Percentiles rank a stretch among this genome's conserved stretches.
phyloP scores from a whole-genome alignment of 768 basidiomycete genomes.

The Leccinum boreale region DNA sequence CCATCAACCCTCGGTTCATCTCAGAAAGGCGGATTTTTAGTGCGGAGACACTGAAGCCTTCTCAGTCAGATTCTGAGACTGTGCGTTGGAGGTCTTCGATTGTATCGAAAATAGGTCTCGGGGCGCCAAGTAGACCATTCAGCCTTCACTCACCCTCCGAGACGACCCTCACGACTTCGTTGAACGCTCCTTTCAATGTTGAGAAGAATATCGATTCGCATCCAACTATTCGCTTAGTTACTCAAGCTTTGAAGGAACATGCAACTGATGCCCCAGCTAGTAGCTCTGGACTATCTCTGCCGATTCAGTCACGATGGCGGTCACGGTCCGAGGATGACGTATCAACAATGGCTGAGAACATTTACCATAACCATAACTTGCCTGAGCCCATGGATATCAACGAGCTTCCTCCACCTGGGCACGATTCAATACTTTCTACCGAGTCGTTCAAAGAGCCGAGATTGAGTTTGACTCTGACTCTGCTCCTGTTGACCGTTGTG shows the following conservation, averaged over 20 bases:
- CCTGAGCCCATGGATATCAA: slow-evolving; percentile 12
- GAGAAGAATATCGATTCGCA: slow-evolving; percentile 12
- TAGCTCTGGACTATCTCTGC: slow-evolving; percentile 7
- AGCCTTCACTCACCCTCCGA: slow-evolving; percentile 26
- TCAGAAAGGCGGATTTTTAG: slow-evolving; percentile 26
- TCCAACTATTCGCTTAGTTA: slow-evolving; percentile 26
- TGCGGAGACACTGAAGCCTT: slow-evolving; percentile 16
- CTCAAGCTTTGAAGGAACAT: slow-evolving; percentile 7
- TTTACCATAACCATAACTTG: not conserved
- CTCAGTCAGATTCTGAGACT: slow-evolving; percentile 20
- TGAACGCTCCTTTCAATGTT: not conserved
- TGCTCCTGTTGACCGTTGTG: slow-evolving; percentile 52
- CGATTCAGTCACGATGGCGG: slow-evolving; percentile 7
- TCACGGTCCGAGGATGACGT: slow-evolving; percentile 16
- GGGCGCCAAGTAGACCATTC: slow-evolving; percentile 6
- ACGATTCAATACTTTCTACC: slow-evolving; percentile 13
- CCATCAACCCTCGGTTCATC: slow-evolving; percentile 28
- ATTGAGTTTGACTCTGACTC: slow-evolving; percentile 56
- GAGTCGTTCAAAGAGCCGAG: slow-evolving; percentile 45
- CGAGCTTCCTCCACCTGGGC: slow-evolving; percentile 13
- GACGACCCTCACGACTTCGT: slow-evolving; percentile 19
- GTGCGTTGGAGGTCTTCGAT: slow-evolving; percentile 13
- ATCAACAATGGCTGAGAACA: slow-evolving; percentile 2
- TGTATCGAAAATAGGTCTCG: slow-evolving; percentile 11
- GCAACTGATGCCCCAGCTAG: not conserved